Conservation (phyloP, 2,329 filamentous ascomycete genomes). For the Salinomyces thailandicus region DNA sequence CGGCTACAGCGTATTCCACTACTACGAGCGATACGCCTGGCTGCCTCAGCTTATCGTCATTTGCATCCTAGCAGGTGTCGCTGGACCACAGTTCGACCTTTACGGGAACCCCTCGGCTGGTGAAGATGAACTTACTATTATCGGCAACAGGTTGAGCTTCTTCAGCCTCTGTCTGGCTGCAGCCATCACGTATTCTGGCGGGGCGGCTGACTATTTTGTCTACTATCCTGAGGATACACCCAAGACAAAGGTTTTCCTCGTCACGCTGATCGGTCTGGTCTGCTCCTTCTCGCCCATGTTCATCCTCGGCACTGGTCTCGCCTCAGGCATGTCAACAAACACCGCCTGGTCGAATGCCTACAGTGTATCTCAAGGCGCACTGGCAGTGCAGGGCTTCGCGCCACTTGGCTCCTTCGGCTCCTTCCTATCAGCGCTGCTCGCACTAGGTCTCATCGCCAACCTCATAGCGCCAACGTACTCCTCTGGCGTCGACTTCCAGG, state of each 20-base stretch:
- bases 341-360: slow-evolving; percentile 49
- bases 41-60: slow-evolving; percentile 52
- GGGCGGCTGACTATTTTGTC: slow-evolving; percentile 58
- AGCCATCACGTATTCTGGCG: slow-evolving; percentile 52
- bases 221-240: slow-evolving; percentile 50
- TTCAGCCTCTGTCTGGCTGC: slow-evolving; percentile 58
- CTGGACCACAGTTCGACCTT: slow-evolving; percentile 50
- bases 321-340: slow-evolving; percentile 44
- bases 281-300: slow-evolving; percentile 52
- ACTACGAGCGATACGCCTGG: slow-evolving; percentile 59
- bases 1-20: slow-evolving; percentile 57
- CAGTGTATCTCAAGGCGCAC: slow-evolving; percentile 48
- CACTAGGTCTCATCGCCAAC: slow-evolving; percentile 55
- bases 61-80: slow-evolving; percentile 51
- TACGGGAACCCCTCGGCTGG: slow-evolving; percentile 39
- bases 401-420: slow-evolving; percentile 53
- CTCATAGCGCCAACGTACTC: slow-evolving; percentile 56
- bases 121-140: slow-evolving; percentile 38
- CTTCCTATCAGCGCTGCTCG: slow-evolving; percentile 55
- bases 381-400: slow-evolving; percentile 52
- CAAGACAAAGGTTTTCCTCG: slow-evolving; percentile 43
- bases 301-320: slow-evolving; percentile 52
- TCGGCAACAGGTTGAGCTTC: slow-evolving; percentile 54
- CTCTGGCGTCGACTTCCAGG: slow-evolving; percentile 57
- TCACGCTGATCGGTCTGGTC: slow-evolving; percentile 48